Evolutionary conservation across 306 rosid genomes (phyloP).

Genomic region (Urtica urens): DNA sequence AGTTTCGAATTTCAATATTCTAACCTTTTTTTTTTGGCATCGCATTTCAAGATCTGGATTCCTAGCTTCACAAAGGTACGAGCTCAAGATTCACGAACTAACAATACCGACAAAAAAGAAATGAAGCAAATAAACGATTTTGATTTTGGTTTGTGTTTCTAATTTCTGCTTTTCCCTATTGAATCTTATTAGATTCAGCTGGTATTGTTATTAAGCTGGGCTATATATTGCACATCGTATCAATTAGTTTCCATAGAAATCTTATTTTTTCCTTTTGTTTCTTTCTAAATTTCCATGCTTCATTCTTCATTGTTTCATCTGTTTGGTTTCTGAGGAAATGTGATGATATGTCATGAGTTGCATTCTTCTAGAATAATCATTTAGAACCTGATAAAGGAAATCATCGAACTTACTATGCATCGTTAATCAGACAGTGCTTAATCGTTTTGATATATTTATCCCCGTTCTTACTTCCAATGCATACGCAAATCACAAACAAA

Average conservation of each 20-base stretch:
- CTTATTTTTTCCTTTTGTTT: not conserved
- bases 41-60: conserved; percentile 61
- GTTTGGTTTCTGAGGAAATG: conserved; percentile 16
- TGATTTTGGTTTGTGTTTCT: conserved; percentile 7
- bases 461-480: no score
- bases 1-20: conserved; percentile 21
- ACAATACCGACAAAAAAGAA: not conserved
- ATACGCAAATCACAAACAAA: no score
- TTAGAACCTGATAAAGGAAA: no score
- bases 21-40: conserved; percentile 28
- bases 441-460: no score
- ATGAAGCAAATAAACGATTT: not conserved
- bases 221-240: conserved; percentile 14
- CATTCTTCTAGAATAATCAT: no score
- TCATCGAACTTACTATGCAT: no score
- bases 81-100: no score
- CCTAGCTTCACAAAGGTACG: conserved; percentile 38
- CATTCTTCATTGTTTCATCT: conserved; percentile 11
- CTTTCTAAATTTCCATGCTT: conserved; percentile 10
- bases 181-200: conserved; percentile 13
- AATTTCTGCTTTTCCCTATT: conserved; percentile 21
- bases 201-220: conserved; percentile 17
- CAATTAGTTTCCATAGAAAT: not conserved
- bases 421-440: no score
- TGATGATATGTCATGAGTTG: no score